Conservation (phyloP, 306 rosid species). For the Acacia crassicarpa region DNA sequence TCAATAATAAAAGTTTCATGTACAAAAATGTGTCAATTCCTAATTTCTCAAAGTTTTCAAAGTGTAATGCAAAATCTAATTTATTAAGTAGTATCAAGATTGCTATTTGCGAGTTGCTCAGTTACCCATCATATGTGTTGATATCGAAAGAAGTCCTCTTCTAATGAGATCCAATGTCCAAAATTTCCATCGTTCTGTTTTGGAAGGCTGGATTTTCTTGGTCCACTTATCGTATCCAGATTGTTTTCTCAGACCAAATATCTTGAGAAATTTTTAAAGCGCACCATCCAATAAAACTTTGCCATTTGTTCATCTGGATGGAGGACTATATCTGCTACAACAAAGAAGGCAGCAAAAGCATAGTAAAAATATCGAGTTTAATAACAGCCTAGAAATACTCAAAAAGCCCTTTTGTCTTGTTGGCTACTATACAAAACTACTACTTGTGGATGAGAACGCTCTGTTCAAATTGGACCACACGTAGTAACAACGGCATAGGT, state of each 20-base stretch:
- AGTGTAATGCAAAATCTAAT: too few relatives aligned
- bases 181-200: background rate
- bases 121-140: too few relatives aligned
- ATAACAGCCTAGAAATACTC: background rate
- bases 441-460: background rate
- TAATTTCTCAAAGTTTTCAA: too few relatives aligned
- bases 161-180: background rate
- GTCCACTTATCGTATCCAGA: background rate
- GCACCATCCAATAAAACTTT: background rate
- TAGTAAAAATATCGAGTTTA: background rate
- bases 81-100: too few relatives aligned
- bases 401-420: background rate
- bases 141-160: background rate
- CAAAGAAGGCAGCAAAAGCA: too few relatives aligned
- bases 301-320: constrained; percentile 5
- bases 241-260: background rate
- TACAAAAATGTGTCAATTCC: too few relatives aligned
- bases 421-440: background rate
- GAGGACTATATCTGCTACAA: background rate
- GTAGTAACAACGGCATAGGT: background rate
- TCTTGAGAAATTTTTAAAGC: background rate
- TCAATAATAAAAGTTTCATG: too few relatives aligned
- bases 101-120: too few relatives aligned
- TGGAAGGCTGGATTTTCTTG: background rate
- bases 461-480: background rate